Base-by-base conservation (phyloP, 805 yeast species). In the Candida endomychidarum region DNA sequence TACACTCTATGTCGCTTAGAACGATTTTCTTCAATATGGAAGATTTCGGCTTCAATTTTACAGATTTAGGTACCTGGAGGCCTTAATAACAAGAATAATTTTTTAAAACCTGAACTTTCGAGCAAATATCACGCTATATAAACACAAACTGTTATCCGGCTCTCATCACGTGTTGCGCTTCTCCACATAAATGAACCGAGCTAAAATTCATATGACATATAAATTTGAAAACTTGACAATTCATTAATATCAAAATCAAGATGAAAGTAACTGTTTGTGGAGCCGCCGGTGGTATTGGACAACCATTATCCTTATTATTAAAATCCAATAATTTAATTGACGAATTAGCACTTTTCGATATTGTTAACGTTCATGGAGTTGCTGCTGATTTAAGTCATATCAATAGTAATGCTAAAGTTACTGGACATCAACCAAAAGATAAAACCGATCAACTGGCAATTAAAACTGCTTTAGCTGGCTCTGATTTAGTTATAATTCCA, bases 211-310 rank as follows among this genome's bases (percentile, higher is more conserved):
- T 32, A 32, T 32, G 35, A 32, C 21, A 21, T 17, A n/a, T 4
- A 23, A n/a, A 12, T 27, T 27, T 20, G 5, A 32, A 32, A 11
- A 18, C 23, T 16, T 20, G 12, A 25, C 26, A 7, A 12, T 23
- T 4, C 4, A 21, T 21, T 4, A 29, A 6, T 20, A 20, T 20
- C n/a, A 8, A 24, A 8, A 24, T 5, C 4, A 66, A 63, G 65
- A 70, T 66, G 34, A 70, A 70, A 58, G 75, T 70, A 42, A 70
- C 75, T 26, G 74, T 70, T 37, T 69, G 73, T 48, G 75, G 75
- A 30, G 75, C 74, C 31, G 75, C 75, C 37, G 75, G 75, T 40
- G 75, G 75, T 34, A 70, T 70, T 46, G 75, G 75, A 38, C 75
- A 70, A 51, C 75, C 75, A 15, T 61, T 70, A 39, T 69, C 74